Conservation (phyloP, 352 stramenopile genomes). For the Pythium sp. region DNA sequence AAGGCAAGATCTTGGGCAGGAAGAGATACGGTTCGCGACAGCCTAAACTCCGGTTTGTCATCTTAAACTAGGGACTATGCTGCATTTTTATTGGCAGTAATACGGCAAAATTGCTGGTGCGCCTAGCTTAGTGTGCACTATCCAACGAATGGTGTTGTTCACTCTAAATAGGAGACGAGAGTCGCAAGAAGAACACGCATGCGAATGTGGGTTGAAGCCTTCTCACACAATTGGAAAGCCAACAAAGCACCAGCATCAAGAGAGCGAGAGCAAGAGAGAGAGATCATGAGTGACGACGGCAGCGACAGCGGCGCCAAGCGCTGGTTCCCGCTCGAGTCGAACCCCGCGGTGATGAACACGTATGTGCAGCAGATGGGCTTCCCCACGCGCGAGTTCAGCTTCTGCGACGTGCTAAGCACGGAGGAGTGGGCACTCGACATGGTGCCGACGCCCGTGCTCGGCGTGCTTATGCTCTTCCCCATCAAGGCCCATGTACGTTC, state of each 20-base stretch:
- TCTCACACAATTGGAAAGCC: not conserved
- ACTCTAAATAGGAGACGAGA: too few species aligned
- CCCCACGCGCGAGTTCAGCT: conserved; percentile 78
- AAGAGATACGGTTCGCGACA: too few species aligned
- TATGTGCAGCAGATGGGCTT: conserved; percentile 95
- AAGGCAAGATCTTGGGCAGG: too few species aligned
- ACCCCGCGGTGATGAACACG: conserved; percentile 94
- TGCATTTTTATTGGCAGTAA: too few species aligned
- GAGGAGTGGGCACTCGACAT: conserved; percentile 97
- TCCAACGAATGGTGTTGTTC: too few species aligned
- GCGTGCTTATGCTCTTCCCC: conserved; percentile 95
- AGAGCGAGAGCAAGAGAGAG: not conserved
- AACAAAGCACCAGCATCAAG: not conserved
- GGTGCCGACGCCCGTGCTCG: conserved; percentile 91
- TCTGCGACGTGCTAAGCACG: conserved; percentile 94
- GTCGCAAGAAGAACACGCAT: not conserved
- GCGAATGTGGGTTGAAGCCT: conserved; percentile 9
- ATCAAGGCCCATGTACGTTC: conserved; percentile 85
- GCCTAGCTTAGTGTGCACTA: too few species aligned
- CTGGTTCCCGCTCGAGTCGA: conserved; percentile 93
- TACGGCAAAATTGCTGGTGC: too few species aligned
- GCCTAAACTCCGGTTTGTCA: too few species aligned
- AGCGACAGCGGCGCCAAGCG: conserved; percentile 46
- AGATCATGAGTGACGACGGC: conserved; percentile 38
- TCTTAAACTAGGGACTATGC: too few species aligned